Conservation (phyloP, 306 rosid species). For the Pyrus pyrifolia region DNA sequence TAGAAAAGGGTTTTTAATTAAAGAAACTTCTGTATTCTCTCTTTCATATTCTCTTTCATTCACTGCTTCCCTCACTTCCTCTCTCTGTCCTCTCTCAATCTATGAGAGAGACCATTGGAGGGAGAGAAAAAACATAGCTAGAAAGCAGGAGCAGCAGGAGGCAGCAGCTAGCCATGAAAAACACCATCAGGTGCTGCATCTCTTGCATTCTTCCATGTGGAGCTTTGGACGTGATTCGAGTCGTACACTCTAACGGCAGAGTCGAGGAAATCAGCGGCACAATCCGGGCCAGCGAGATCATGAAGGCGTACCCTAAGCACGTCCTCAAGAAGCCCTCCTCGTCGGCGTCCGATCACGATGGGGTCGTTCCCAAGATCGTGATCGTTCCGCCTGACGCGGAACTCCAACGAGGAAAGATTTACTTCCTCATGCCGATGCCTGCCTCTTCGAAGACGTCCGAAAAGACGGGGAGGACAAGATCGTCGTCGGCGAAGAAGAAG, state of each 20-base stretch:
- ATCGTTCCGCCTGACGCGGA: slow-evolving; percentile 90
- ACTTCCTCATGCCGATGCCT: slow-evolving; percentile 87
- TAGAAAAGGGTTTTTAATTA: background rate
- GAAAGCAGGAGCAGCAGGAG: background rate
- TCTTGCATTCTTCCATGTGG: slow-evolving; percentile 98
- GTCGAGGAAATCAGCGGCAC: slow-evolving; percentile 79
- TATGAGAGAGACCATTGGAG: slow-evolving; percentile 24
- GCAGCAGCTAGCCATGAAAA: slow-evolving; percentile 39
- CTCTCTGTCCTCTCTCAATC: slow-evolving; percentile 12
- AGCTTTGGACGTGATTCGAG: slow-evolving; percentile 78
- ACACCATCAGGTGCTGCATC: slow-evolving; percentile 80
- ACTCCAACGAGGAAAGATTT: slow-evolving; percentile 92
- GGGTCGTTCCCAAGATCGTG: slow-evolving; percentile 62
- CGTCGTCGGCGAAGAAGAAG: slow-evolving; percentile 33
- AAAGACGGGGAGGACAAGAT: slow-evolving; percentile 16
- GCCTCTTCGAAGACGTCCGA: slow-evolving; percentile 10
- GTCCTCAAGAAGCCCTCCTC: slow-evolving; percentile 82
- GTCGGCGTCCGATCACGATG: slow-evolving; percentile 35
- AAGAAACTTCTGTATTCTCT: slow-evolving; percentile 16
- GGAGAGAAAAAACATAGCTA: background rate
- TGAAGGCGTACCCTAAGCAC: slow-evolving; percentile 83
- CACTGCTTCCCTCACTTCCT: background rate
- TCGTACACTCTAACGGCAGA: slow-evolving; percentile 78
- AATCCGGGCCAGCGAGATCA: slow-evolving; percentile 69
- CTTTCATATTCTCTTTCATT: background rate